Evolutionary conservation across 2,329 filamentous ascomycete species (phyloP), one percentile per base, ranked within the genome.

Genomic region (Nigrospora osmanthi): DNA sequence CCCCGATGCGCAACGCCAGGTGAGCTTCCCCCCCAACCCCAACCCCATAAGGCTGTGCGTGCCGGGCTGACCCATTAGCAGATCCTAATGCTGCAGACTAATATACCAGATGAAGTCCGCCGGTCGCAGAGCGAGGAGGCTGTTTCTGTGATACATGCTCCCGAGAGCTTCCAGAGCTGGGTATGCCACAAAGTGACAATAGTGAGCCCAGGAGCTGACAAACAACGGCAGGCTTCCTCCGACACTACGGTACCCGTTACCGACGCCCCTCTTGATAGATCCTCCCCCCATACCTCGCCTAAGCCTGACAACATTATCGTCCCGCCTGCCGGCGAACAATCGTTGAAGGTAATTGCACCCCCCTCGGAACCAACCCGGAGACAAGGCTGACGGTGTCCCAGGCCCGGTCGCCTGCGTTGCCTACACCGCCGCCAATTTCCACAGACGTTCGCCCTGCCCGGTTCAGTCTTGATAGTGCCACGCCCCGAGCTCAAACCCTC

Each of bases 81-180:
- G 73, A 62, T 75, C 38, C 62, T 72, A 45, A 72, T 76, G 68
- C 63, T 81, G 14, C 70, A 67, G 43, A 84, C 80, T 5, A 76
- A 73, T 49, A 56, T 84, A 11, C 66, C 78, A 3, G 77, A 80
- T 36, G 68, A 73, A 47, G 57, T 83, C 61, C 69, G 81, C 59
- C 73, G 75, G 42, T 68, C 69, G 43, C 76, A 76, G 19, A 82
- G 81, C 49, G 88, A 95, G 52, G 88, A 90, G 53, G 84, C 89
- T 19, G 77, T 88, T 43, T 96, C 90, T 1, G 90, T 95, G 44
- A 95, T 96, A 54, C 90, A 95, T 71, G 88, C 87, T 14, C 89
- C 90, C 0, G 76, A 88, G 52, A 87, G 85, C 49, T 96, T 93
- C 64, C 77, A 80, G 45, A 79, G 79, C 54, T 95, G 93, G 78